Percentiles rank a stretch among this genome's conserved stretches.
phyloP scores from a whole-genome alignment of 352 stramenopile genomes.

The Globisporangium cylindrosporum region DNA sequence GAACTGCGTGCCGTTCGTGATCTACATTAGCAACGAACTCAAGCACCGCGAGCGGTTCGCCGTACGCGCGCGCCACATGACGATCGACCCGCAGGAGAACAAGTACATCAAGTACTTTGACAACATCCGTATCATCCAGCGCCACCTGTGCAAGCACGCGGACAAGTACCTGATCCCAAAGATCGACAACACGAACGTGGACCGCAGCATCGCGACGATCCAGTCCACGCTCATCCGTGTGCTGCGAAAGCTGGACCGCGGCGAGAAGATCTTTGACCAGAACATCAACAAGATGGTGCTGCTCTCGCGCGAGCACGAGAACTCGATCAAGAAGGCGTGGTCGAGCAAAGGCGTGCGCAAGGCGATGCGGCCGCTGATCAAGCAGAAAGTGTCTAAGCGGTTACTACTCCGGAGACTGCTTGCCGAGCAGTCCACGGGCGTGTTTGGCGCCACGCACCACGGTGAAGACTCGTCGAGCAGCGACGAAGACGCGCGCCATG shows the following conservation, averaged over 20 bases:
- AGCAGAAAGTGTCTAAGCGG: conserved; percentile 85
- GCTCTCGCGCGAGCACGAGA: conserved; percentile 83
- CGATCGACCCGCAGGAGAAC: conserved; percentile 85
- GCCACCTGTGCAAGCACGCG: conserved; percentile 80
- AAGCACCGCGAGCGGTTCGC: conserved; percentile 86
- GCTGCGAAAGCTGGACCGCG: conserved; percentile 72
- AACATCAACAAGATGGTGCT: conserved; percentile 84
- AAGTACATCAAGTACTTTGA: conserved; percentile 92
- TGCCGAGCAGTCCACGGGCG: conserved; percentile 57
- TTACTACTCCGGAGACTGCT: conserved; percentile 72
- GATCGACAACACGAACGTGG: conserved; percentile 89
- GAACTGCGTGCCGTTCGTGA: conserved; percentile 84
- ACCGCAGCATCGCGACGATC: conserved; percentile 82
- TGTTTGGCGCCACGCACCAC: conserved; percentile 29
- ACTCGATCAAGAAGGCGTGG: conserved; percentile 86
- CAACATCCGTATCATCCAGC: conserved; percentile 89
- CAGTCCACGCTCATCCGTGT: conserved; percentile 84
- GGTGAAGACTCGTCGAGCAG: conserved; percentile 74
- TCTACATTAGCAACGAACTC: conserved; percentile 89
- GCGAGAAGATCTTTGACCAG: conserved; percentile 69
- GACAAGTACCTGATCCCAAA: conserved; percentile 86
- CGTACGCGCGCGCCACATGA: conserved; percentile 85
- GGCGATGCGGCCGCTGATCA: conserved; percentile 81
- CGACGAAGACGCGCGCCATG: conserved; percentile 60
- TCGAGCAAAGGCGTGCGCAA: conserved; percentile 85